Evolutionary conservation across 257 asterid species (phyloP), one percentile per base, ranked within the genome.

Genomic region (Prunella vulgaris): DNA sequence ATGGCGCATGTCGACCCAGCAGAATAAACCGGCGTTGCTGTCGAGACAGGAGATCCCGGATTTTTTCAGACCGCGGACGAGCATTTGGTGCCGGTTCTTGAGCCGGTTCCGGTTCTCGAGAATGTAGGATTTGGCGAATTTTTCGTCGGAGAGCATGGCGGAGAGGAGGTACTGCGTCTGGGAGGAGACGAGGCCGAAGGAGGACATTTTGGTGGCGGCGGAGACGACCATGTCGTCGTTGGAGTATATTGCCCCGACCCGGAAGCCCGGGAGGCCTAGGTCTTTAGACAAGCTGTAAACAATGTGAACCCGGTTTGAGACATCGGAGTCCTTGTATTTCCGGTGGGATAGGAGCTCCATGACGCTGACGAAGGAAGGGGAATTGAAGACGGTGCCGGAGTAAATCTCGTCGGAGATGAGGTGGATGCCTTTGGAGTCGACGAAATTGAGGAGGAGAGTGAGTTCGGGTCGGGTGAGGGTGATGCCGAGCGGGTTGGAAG

Each of bases 1-100:
- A 32, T 81, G 90, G 0, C 90, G 61, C 88, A 82, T 77, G 64
- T 86, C 93, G 1, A 86, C 85, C 93, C 93, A 86, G 59, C 88
- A 80, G 54, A 84, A 86, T 6, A 86, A 22, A 1, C 85, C 88
- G 21, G 88, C 87, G 64, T 86, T 86, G 75, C 89, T 84, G 37
- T 84, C 78, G 12, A 86, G 74, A 51, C 92, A 80, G 0, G 74
- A 62, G 13, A 82, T 83, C 0, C 85, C 90, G 5, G 72, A 46
- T 14, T 48, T 52, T 15, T 66, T 5, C 30, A 84, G 64, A n/a
- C 93, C 90, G 1, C 58, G 25, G 0, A 83, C 85, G 42, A 87
- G 71, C 80, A 73, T 73, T 5, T 28, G 64, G 9, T 77, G 87
- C 33, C 88, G 79, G 48, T 65, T 68, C 59, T 76, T 75, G 13